Conservation (phyloP, 192 early-diverging fungal species). For the Glomus cerebriforme region DNA sequence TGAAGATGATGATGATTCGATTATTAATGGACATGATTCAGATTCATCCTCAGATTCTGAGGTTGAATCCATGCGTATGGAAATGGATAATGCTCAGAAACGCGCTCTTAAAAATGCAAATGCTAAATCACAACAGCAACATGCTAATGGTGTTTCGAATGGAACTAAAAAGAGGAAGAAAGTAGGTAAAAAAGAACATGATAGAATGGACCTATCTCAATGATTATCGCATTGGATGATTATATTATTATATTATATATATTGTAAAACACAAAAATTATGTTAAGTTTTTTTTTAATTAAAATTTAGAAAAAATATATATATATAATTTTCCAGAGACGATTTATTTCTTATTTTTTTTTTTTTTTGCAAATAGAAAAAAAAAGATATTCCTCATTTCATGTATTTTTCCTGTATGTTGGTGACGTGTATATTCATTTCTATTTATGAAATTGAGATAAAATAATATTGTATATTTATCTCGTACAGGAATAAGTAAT, state of each 20-base stretch:
- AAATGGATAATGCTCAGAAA: slow-evolving; percentile 1
- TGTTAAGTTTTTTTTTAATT: neutral
- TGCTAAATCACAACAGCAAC: neutral
- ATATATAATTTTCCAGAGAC: neutral
- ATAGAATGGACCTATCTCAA: slow-evolving; percentile 24
- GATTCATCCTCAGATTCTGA: slow-evolving; percentile 23
- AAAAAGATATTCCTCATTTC: neutral
- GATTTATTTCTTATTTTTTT: neutral
- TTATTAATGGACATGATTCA: neutral
- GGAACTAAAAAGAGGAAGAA: neutral
- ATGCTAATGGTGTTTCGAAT: neutral
- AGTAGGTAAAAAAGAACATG: neutral
- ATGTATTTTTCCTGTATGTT: neutral
- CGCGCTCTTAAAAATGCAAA: neutral
- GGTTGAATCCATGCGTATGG: slow-evolving; percentile 19
- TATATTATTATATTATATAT: neutral
- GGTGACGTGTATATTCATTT: neutral
- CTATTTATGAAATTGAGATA: neutral
- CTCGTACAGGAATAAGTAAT: neutral
- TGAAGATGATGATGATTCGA: slow-evolving; percentile 15
- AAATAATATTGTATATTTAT: neutral
- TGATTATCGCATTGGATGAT: neutral
- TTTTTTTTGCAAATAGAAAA: neutral
- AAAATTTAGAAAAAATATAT: neutral
- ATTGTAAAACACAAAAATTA: neutral